Conservation (phyloP, 2,329 filamentous ascomycete genomes). For the Ilyonectria destructans region DNA sequence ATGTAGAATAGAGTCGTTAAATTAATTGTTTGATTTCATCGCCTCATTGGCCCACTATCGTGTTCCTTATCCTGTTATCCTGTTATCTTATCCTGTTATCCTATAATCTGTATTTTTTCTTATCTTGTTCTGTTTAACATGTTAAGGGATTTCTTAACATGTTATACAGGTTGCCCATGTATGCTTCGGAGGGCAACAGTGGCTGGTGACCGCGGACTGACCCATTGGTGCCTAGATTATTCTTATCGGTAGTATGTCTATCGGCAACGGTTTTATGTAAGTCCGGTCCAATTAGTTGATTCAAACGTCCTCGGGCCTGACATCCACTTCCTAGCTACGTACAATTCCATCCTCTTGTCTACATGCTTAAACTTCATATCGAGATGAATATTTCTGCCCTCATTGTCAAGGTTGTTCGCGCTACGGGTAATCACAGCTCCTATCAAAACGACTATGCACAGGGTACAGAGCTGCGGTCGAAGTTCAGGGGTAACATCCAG, state of each 20-base stretch:
- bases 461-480: slow-evolving; percentile 38
- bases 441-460: slow-evolving; percentile 8
- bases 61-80: no score
- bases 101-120: no score
- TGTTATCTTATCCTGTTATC: no score
- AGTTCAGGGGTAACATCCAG: slow-evolving; percentile 7
- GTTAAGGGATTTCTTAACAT: no score
- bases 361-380: slow-evolving; percentile 15
- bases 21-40: no score
- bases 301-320: background rate
- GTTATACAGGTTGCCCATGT: no score
- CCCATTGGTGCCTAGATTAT: no score
- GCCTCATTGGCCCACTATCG: no score
- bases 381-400: slow-evolving; percentile 32
- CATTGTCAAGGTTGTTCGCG: slow-evolving; percentile 41
- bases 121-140: no score
- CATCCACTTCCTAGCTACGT: slow-evolving; percentile 32
- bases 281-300: slow-evolving; percentile 8
- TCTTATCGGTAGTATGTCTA: slow-evolving; percentile 39
- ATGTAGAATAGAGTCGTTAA: no score
- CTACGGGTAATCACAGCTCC: slow-evolving; percentile 41
- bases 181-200: no score
- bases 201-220: no score
- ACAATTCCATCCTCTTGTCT: slow-evolving; percentile 43
- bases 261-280: slow-evolving; percentile 46